Evolutionary conservation across 345 rosid species (phyloP).

Genomic region (Aegle marmelos): DNA sequence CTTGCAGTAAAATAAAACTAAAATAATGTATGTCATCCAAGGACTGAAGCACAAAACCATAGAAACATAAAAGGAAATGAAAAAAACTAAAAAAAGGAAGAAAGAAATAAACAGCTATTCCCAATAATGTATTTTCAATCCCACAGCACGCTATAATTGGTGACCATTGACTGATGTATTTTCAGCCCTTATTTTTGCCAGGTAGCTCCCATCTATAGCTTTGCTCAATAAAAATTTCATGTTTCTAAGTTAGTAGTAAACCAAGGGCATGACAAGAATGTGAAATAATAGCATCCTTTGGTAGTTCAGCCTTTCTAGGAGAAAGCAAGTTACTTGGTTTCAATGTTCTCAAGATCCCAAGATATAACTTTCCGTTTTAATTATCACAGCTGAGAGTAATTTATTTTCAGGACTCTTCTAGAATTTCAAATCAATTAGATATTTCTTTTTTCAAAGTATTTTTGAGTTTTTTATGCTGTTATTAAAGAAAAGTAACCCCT

Average conservation of each 20-base stretch:
- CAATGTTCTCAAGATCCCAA: neutral
- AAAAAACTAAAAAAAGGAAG: neutral
- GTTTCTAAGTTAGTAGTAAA: neutral
- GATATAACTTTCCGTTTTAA: neutral
- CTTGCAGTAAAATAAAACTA: neutral
- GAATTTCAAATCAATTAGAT: neutral
- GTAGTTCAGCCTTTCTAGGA: neutral
- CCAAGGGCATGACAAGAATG: neutral
- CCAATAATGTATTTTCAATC: neutral
- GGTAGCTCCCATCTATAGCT: neutral
- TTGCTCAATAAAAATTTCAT: neutral
- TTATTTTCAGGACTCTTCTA: neutral
- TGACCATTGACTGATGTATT: neutral
- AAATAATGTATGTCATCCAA: neutral
- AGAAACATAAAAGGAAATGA: slow-evolving; percentile 3
- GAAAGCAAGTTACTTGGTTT: neutral
- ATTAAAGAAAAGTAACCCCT: neutral
- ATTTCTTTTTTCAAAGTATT: neutral
- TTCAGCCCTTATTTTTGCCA: neutral
- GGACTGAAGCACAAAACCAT: neutral
- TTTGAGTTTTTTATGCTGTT: neutral
- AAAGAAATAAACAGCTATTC: neutral
- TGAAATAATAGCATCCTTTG: neutral
- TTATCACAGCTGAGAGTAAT: neutral
- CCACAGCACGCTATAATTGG: neutral